phyloP scores from a whole-genome alignment of 768 basidiomycete species.

The Tylopilus felleus region DNA sequence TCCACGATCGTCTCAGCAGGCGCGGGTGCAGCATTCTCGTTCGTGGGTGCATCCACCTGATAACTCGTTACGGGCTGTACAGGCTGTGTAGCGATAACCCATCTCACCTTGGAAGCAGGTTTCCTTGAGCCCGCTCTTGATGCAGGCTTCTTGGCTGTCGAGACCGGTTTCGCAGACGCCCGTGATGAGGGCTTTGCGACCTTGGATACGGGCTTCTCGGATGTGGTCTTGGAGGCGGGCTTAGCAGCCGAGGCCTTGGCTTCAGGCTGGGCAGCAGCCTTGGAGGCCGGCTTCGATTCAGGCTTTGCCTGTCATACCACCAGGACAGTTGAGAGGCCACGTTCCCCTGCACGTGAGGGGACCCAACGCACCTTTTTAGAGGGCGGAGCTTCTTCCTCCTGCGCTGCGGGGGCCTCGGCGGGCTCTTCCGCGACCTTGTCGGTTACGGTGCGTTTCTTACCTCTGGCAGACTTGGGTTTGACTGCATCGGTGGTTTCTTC shows the following conservation, averaged over 20 bases:
- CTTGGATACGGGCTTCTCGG: slow-evolving; percentile 43
- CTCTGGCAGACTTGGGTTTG: slow-evolving; percentile 46
- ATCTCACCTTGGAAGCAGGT: slow-evolving; percentile 56
- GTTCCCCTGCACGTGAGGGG: slow-evolving; percentile 2
- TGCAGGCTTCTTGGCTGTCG: slow-evolving; percentile 49
- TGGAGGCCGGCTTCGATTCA: slow-evolving; percentile 31
- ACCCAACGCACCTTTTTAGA: slow-evolving; percentile 56
- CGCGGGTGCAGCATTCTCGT: slow-evolving; percentile 38
- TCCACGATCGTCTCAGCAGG: slow-evolving; percentile 51
- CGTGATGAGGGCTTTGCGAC: slow-evolving; percentile 39
- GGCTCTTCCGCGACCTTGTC: slow-evolving; percentile 39
- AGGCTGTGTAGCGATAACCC: not conserved
- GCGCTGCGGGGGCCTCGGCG: slow-evolving; percentile 34
- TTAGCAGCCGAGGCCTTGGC: slow-evolving; percentile 31
- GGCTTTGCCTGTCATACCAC: slow-evolving; percentile 38
- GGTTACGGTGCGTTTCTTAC: slow-evolving; percentile 52
- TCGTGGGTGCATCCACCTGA: slow-evolving; percentile 35
- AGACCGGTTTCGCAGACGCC: slow-evolving; percentile 41
- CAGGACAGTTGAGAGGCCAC: not conserved
- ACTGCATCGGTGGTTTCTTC: slow-evolving; percentile 29
- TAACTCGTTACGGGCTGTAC: not conserved
- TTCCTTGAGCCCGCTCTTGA: slow-evolving; percentile 61
- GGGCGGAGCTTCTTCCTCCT: slow-evolving; percentile 46
- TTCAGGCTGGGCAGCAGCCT: slow-evolving; percentile 31
- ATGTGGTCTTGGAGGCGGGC: slow-evolving; percentile 32